Evolutionary conservation across 192 early-diverging fungal species (phyloP).

Genomic region (Allomyces macrogynus): DNA sequence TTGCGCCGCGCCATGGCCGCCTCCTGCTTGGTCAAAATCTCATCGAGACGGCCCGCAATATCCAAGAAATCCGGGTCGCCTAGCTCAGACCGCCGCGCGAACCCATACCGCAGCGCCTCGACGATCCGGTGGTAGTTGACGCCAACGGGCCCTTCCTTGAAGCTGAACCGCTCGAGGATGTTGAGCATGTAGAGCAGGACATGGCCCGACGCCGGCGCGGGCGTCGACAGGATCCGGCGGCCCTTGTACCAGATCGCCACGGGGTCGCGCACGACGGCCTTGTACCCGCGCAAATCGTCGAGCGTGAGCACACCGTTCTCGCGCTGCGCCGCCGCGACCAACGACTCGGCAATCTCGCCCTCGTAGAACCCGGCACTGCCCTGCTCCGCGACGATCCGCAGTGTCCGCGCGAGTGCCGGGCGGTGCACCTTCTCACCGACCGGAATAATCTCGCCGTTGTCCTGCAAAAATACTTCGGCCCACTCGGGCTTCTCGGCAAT

Average conservation of each 20-base stretch:
- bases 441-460: constrained; percentile 38
- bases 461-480: constrained; percentile 34
- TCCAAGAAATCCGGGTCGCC: constrained; percentile 55
- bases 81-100: constrained; percentile 56
- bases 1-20: constrained; percentile 41
- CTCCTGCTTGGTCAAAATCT: constrained; percentile 48
- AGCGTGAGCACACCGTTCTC: constrained; percentile 56
- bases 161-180: constrained; percentile 61
- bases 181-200: constrained; percentile 68
- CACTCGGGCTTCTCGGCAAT: constrained; percentile 20
- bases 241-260: constrained; percentile 57
- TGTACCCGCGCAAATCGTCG: constrained; percentile 51
- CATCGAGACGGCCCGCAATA: constrained; percentile 27
- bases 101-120: constrained; percentile 72
- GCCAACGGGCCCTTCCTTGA: constrained; percentile 34
- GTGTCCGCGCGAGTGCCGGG: constrained; percentile 8
- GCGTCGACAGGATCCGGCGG: constrained; percentile 40
- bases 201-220: constrained; percentile 66
- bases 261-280: constrained; percentile 31
- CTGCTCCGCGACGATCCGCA: constrained; percentile 16
- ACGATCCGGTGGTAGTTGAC: constrained; percentile 61
- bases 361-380: constrained; percentile 21
- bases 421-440: constrained; percentile 37
- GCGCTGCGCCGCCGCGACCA: constrained; percentile 39
- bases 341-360: constrained; percentile 33